Conservation (phyloP, 352 stramenopile species). For the Thalassiosira exigua region DNA sequence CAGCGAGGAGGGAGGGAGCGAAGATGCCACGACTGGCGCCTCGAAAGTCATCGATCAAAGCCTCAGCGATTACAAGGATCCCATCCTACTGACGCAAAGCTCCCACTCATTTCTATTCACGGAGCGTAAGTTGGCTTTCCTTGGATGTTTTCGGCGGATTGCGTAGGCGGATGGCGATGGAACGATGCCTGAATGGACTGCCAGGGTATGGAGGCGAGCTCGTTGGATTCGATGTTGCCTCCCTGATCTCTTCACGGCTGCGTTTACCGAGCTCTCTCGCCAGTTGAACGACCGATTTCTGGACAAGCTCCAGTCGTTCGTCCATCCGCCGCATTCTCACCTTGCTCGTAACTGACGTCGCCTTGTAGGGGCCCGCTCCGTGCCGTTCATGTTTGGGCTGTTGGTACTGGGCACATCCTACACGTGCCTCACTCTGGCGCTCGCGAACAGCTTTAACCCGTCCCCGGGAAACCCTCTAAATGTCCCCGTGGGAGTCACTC, state of each 20-base stretch:
- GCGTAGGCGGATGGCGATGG: too few relatives aligned
- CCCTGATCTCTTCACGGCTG: too few relatives aligned
- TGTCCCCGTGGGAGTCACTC: constrained; percentile 17
- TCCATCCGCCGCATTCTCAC: too few relatives aligned
- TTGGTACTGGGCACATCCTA: constrained; percentile 3
- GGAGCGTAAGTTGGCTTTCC: constrained; percentile 20
- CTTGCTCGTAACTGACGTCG: too few relatives aligned
- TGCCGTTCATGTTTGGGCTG: constrained; percentile 17
- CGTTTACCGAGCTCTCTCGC: too few relatives aligned
- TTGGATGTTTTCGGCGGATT: too few relatives aligned
- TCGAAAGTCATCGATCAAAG: neutral
- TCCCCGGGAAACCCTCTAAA: constrained; percentile 5
- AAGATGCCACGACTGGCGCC: neutral
- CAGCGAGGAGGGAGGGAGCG: neutral
- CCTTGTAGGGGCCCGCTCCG: too few relatives aligned
- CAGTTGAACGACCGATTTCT: too few relatives aligned
- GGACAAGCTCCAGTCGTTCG: too few relatives aligned
- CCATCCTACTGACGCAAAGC: constrained; percentile 17
- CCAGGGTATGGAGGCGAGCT: too few relatives aligned
- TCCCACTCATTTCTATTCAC: constrained; percentile 34
- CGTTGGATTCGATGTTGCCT: too few relatives aligned
- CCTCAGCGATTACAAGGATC: constrained; percentile 1
- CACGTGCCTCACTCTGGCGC: constrained; percentile 19
- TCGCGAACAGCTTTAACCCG: constrained; percentile 17
- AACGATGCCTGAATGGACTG: too few relatives aligned